Evolutionary conservation across 495 filamentous ascomycete genomes (phyloP).

Genomic region (Neurospora sp.): DNA sequence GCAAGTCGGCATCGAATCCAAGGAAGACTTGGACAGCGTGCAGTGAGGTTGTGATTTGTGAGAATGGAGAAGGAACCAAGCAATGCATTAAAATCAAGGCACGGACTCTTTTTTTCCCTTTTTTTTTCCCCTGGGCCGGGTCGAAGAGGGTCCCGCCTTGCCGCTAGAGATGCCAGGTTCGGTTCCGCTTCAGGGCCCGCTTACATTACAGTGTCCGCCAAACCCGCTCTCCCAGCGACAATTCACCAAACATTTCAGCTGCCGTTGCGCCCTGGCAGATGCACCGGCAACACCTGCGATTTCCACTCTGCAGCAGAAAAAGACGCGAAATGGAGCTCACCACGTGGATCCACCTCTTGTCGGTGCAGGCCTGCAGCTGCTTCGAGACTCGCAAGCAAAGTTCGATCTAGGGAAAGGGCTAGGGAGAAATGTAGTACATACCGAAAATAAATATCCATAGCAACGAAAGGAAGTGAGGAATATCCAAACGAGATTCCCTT

Average conservation of each 20-base stretch:
- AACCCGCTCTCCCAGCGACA: not conserved
- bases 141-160: not conserved
- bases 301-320: not conserved
- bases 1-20: not conserved
- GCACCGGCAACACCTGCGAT: not conserved
- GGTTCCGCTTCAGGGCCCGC: not conserved
- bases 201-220: not conserved
- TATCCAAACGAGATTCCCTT: not conserved
- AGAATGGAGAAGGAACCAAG: not conserved
- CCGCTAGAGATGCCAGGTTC: not conserved
- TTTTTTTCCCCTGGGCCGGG: not conserved
- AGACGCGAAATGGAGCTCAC: not conserved
- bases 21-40: not conserved
- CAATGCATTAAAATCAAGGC: not conserved
- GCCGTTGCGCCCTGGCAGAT: not conserved
- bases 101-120: not conserved
- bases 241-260: not conserved
- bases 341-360: not conserved
- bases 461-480: not conserved
- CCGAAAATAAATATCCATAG: not conserved
- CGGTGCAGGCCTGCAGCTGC: not conserved
- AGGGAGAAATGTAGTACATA: not conserved
- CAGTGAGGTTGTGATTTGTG: not conserved
- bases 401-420: not conserved
- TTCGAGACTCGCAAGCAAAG: not conserved